Conservation (phyloP, 345 rosid genomes). For the Microcos paniculata region DNA sequence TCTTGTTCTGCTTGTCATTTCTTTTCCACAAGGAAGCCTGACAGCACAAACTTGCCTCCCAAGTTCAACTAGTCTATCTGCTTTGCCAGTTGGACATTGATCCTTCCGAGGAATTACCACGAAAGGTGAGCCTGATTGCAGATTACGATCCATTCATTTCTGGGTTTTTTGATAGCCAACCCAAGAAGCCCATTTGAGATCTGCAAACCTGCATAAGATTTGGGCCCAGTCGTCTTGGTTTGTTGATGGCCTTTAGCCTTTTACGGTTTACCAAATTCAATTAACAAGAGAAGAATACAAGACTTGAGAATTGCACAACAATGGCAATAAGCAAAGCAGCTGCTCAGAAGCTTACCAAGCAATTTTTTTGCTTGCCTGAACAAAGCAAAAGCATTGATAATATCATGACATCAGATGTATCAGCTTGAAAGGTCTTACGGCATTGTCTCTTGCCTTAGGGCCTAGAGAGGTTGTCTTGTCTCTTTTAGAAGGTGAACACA, state of each 20-base stretch:
- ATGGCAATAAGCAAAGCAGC: background rate
- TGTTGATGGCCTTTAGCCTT: no score
- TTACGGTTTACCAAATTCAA: no score
- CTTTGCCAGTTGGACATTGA: background rate
- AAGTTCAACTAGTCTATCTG: background rate
- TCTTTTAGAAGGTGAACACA: background rate
- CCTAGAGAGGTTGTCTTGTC: constrained; percentile 24
- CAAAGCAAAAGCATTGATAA: no score
- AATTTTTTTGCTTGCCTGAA: background rate
- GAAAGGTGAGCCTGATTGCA: background rate
- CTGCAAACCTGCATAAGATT: background rate
- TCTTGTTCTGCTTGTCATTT: background rate
- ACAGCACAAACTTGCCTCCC: background rate
- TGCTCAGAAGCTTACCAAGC: background rate
- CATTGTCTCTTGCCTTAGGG: constrained; percentile 1
- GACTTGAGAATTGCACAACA: background rate
- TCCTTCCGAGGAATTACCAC: background rate
- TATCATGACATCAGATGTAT: background rate
- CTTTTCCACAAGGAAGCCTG: background rate
- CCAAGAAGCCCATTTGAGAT: background rate
- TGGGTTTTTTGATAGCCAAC: background rate
- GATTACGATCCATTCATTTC: background rate
- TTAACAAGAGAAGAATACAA: no score
- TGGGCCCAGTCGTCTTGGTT: background rate
- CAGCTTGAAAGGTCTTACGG: background rate